Conservation (phyloP, 345 rosid genomes). For the Hibiscus mutabilis region DNA sequence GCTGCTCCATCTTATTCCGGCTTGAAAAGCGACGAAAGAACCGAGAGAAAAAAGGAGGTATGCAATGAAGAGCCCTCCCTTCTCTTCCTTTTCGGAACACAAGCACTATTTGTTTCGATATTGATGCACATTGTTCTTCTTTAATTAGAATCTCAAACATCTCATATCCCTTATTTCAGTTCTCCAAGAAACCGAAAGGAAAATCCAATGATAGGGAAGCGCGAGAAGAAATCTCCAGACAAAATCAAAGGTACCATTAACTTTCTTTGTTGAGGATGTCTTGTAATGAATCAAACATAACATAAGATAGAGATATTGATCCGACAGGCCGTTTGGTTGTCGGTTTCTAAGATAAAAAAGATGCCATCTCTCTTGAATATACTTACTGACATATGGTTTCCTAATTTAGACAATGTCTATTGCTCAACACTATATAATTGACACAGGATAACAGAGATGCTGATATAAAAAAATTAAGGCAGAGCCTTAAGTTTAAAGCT, state of each 20-base stretch:
- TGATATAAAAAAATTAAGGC: conserved; percentile 33
- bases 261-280: not conserved
- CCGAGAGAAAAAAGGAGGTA: conserved; percentile 43
- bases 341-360: not conserved
- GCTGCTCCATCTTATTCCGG: conserved; percentile 38
- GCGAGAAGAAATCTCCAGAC: conserved; percentile 23
- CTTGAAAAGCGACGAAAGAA: conserved; percentile 29
- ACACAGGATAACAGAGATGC: conserved; percentile 38
- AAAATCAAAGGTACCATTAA: conserved; percentile 41
- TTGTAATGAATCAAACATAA: not conserved
- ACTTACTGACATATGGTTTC: not conserved
- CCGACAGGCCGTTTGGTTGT: not conserved
- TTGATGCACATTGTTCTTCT: not conserved
- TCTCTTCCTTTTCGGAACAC: not conserved
- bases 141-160: not conserved
- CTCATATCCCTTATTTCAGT: conserved; percentile 24
- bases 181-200: conserved; percentile 31
- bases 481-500: conserved; percentile 40
- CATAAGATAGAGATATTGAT: not conserved
- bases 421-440: conserved; percentile 3
- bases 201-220: conserved; percentile 29
- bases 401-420: not conserved
- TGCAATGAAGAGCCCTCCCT: not conserved
- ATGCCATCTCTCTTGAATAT: not conserved
- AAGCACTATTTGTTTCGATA: not conserved